These are phyloP conservation scores for Aspergillus pseudoterreus DNA, from an alignment of 2,329 filamentous ascomycete genomes.

Conservation along the genomic window DNA sequence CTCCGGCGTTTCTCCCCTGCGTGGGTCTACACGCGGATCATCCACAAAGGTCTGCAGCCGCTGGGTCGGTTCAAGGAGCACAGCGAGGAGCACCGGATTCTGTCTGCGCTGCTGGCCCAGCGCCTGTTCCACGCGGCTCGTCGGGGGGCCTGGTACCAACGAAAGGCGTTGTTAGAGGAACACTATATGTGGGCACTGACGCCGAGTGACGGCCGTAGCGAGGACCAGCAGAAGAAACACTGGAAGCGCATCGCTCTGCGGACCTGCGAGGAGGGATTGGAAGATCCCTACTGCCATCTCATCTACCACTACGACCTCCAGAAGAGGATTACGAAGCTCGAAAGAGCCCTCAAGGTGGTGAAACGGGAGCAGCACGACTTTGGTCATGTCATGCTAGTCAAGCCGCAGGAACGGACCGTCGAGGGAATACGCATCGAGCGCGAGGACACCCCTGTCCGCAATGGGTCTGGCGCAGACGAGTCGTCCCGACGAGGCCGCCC, in stretches of 20 bases:
- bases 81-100: slow-evolving; percentile 67
- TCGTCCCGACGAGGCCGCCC: slow-evolving; percentile 35
- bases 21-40: slow-evolving; percentile 88
- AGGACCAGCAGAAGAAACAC: slow-evolving; percentile 68
- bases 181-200: slow-evolving; percentile 77
- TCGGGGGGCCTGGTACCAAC: slow-evolving; percentile 90
- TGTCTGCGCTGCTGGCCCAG: slow-evolving; percentile 73
- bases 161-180: slow-evolving; percentile 89
- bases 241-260: slow-evolving; percentile 74
- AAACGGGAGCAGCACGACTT: slow-evolving; percentile 91
- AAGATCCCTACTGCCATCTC: slow-evolving; percentile 84
- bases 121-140: slow-evolving; percentile 79
- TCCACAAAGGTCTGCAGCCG: slow-evolving; percentile 79
- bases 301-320: slow-evolving; percentile 94
- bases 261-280: slow-evolving; percentile 82
- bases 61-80: slow-evolving; percentile 81
- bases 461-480: slow-evolving; percentile 10
- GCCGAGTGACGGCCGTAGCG: slow-evolving; percentile 44
- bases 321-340: slow-evolving; percentile 87
- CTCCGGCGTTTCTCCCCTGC: slow-evolving; percentile 84
- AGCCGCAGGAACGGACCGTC: slow-evolving; percentile 70
- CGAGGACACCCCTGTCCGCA: slow-evolving; percentile 40
- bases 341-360: slow-evolving; percentile 76
- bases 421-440: slow-evolving; percentile 74
- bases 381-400: slow-evolving; percentile 72